Conservation (phyloP, 306 rosid genomes). For the Potentilla sterilis region DNA sequence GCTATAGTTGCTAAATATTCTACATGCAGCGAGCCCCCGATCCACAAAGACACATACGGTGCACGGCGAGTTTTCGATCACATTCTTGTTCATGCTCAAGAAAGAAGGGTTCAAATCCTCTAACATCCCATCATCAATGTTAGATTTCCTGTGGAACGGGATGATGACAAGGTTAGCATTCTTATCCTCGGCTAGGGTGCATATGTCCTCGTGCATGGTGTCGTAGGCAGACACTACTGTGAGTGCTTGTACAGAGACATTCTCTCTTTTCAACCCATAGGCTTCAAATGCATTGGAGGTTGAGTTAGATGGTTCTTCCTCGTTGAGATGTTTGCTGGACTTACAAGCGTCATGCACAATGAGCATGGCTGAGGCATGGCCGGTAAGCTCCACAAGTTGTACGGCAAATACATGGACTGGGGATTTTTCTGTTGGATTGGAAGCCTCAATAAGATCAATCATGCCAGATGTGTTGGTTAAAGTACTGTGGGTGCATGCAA, state of each 20-base stretch:
- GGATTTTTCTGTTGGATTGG: conserved; percentile 31
- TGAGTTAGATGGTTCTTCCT: background rate
- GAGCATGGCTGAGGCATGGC: conserved; percentile 43
- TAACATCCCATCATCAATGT: conserved; percentile 23
- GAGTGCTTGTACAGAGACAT: conserved; percentile 26
- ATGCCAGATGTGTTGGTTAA: conserved; percentile 35
- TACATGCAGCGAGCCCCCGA: conserved; percentile 27
- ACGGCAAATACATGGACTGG: conserved; percentile 28
- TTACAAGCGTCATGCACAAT: conserved; percentile 38
- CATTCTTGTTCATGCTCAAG: conserved; percentile 30
- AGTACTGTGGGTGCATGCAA: conserved; percentile 29
- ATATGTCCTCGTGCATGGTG: conserved; percentile 52
- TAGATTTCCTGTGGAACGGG: conserved; percentile 32
- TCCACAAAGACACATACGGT: conserved; percentile 40
- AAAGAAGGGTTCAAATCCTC: conserved; percentile 33
- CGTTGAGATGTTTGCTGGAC: background rate
- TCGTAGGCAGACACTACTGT: conserved; percentile 41
- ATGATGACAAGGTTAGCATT: conserved; percentile 25
- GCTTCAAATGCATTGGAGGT: conserved; percentile 21
- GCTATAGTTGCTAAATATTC: background rate
- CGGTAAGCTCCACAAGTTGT: conserved; percentile 36
- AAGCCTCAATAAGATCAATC: conserved; percentile 36
- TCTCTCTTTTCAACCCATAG: conserved; percentile 11
- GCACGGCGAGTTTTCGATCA: conserved; percentile 34
- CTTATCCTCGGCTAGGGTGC: conserved; percentile 43